Evolutionary conservation across 371 early-diverging fungal species (phyloP).

Genomic region (Thermomucor indicae-seudaticae): DNA sequence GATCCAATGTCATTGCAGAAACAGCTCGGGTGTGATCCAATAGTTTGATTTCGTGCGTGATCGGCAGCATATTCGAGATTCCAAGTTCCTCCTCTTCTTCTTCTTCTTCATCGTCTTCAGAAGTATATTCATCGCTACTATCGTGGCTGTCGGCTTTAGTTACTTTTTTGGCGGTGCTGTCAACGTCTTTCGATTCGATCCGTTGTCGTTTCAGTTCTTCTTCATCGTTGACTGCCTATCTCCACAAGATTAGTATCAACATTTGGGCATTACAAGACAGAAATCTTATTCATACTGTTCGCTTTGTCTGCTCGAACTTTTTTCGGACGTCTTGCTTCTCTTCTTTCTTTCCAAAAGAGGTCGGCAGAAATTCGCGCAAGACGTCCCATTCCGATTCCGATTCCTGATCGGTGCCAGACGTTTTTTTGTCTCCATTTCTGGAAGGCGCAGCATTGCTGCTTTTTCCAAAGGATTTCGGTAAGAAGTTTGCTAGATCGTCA

Average conservation of each 20-base stretch:
- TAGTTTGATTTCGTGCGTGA: conserved; percentile 63
- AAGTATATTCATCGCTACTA: conserved; percentile 21
- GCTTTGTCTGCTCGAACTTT: conserved; percentile 44
- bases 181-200: not conserved
- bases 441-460: conserved; percentile 12
- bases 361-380: conserved; percentile 52
- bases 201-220: conserved; percentile 3
- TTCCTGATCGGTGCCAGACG: conserved; percentile 10
- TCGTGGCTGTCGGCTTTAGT: conserved; percentile 23
- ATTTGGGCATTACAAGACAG: not conserved
- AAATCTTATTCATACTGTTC: conserved; percentile 21
- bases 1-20: conserved; percentile 79
- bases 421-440: too few species aligned
- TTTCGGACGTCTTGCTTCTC: conserved; percentile 18
- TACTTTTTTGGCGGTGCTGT: not conserved
- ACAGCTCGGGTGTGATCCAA: conserved; percentile 72
- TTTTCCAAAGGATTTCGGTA: conserved; percentile 50
- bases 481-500: conserved; percentile 49
- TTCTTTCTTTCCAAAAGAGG: conserved; percentile 56
- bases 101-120: conserved; percentile 22
- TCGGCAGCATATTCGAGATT: conserved; percentile 57
- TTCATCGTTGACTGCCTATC: not conserved
- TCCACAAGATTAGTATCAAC: not conserved
- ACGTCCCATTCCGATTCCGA: conserved; percentile 52
- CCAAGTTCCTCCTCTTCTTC: conserved; percentile 15